Percentiles rank a stretch among this genome's conserved stretches.
Evolutionary conservation across 2,329 filamentous ascomycete genomes (phyloP).

Genomic region (Monosporascus sp.): DNA sequence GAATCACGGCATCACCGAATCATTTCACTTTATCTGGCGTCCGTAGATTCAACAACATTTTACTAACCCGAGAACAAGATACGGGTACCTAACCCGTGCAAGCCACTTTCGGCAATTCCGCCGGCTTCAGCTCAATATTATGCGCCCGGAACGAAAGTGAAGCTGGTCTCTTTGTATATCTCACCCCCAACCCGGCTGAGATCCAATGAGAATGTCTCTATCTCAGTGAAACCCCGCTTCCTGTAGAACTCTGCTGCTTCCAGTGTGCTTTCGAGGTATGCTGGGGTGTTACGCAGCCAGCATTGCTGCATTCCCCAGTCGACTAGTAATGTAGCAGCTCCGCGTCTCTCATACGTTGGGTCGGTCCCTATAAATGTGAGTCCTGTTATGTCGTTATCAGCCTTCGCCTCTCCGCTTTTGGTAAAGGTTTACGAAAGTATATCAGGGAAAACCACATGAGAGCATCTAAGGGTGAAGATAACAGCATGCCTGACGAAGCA

Average conservation of each 20-base stretch:
- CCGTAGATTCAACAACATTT: too few species aligned
- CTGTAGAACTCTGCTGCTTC: conserved; percentile 20
- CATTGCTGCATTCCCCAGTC: conserved; percentile 18
- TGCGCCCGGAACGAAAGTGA: not conserved
- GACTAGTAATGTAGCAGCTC: conserved; percentile 18
- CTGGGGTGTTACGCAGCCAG: conserved; percentile 1
- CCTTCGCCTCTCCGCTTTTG: too few species aligned
- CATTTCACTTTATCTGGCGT: too few species aligned
- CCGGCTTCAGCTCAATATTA: not conserved
- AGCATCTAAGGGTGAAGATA: too few species aligned
- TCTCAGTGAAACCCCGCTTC: conserved; percentile 12
- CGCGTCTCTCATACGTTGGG: conserved; percentile 10
- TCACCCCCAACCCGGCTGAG: not conserved
- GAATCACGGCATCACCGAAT: too few species aligned
- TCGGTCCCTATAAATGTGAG: conserved; percentile 22
- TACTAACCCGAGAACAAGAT: too few species aligned
- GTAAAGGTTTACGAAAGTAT: not conserved
- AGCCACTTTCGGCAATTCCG: not conserved
- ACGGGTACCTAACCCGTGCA: too few species aligned
- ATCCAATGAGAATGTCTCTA: conserved; percentile 12
- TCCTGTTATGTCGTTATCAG: conserved; percentile 3
- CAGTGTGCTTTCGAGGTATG: conserved; percentile 21
- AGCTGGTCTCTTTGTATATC: conserved; percentile 17
- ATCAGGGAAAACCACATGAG: too few species aligned
- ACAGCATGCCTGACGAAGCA: too few species aligned